These are phyloP conservation scores for Pseudopithomyces chartarum DNA, from an alignment of 2,329 filamentous ascomycete genomes.

Conservation along the genomic window DNA sequence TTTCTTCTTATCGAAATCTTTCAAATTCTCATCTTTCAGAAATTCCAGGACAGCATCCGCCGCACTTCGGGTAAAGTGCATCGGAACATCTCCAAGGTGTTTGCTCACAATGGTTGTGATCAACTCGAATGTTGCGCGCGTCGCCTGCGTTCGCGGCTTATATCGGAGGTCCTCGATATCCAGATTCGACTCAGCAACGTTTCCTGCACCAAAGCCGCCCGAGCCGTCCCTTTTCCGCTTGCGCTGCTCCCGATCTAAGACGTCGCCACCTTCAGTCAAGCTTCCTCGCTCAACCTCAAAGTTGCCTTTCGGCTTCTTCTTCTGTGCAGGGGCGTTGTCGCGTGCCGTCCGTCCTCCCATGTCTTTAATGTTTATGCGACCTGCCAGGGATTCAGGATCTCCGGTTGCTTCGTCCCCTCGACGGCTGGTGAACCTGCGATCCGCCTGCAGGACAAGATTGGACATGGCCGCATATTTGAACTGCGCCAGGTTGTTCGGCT, in stretches of 20 bases:
- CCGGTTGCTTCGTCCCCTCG: conserved; percentile 94
- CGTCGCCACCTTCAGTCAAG: conserved; percentile 80
- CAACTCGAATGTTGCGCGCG: conserved; percentile 89
- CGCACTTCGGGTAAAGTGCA: conserved; percentile 89
- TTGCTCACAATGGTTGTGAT: conserved; percentile 89
- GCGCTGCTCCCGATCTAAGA: conserved; percentile 80
- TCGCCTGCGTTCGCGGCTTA: conserved; percentile 87
- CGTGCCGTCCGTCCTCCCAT: conserved; percentile 88
- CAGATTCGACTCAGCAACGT: conserved; percentile 81
- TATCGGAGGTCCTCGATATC: conserved; percentile 91
- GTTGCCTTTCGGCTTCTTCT: conserved; percentile 69
- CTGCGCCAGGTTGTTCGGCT: conserved; percentile 76
- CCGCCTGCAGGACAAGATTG: conserved; percentile 99
- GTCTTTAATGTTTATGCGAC: conserved; percentile 88
- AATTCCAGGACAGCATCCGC: conserved; percentile 90
- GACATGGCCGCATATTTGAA: conserved; percentile 99
- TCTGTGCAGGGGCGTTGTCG: conserved; percentile 79
- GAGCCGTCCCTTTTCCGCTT: conserved; percentile 78
- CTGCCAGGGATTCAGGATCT: conserved; percentile 95
- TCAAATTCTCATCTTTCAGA: conserved; percentile 92
- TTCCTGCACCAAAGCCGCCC: conserved; percentile 70
- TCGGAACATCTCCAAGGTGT: conserved; percentile 88
- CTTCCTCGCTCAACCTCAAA: conserved; percentile 75
- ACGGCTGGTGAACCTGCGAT: conserved; percentile 91
- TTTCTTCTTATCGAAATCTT: conserved; percentile 98